A percentile compares a stretch with the other conserved stretches of the same genome.
Conservation (phyloP, 2,329 filamentous ascomycete species). For the Fusarium phyllophilum region DNA sequence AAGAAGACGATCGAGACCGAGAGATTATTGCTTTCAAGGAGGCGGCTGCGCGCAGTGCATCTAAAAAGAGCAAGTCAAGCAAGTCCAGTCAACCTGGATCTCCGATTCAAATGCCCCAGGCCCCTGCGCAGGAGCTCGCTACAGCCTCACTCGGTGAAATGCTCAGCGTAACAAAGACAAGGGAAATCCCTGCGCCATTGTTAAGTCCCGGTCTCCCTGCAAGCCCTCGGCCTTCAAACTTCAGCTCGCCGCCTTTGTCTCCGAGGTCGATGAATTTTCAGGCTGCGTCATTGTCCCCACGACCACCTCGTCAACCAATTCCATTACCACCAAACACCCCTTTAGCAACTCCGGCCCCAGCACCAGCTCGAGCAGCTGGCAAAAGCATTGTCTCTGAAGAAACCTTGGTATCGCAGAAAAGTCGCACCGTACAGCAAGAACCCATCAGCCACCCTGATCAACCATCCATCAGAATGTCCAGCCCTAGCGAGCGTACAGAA, state of each 20-base stretch:
- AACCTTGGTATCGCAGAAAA: slow-evolving; percentile 19
- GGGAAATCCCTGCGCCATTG: slow-evolving; percentile 55
- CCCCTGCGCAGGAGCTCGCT: slow-evolving; percentile 51
- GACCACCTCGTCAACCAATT: slow-evolving; percentile 77
- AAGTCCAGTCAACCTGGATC: slow-evolving; percentile 54
- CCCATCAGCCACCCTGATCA: slow-evolving; percentile 23
- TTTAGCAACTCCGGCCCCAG: slow-evolving; percentile 61
- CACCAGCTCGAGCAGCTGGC: slow-evolving; percentile 51
- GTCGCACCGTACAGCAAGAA: slow-evolving; percentile 14
- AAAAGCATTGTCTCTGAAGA: slow-evolving; percentile 18
- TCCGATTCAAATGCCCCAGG: slow-evolving; percentile 45
- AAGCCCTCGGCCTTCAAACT: slow-evolving; percentile 68
- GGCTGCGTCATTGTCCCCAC: slow-evolving; percentile 72
- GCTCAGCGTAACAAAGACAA: slow-evolving; percentile 53
- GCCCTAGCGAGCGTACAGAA: slow-evolving; percentile 56
- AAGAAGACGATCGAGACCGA: slow-evolving; percentile 85
- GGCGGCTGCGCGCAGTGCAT: slow-evolving; percentile 75
- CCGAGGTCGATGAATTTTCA: slow-evolving; percentile 61
- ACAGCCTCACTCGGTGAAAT: slow-evolving; percentile 65
- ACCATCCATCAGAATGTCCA: slow-evolving; percentile 46
- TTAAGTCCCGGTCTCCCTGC: slow-evolving; percentile 69
- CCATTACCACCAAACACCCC: slow-evolving; percentile 77
- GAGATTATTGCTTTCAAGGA: slow-evolving; percentile 75
- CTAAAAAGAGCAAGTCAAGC: slow-evolving; percentile 73
- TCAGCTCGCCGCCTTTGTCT: slow-evolving; percentile 75